A percentile compares a stretch with the other conserved stretches of the same genome.
Evolutionary conservation across 2,329 filamentous ascomycete genomes (phyloP).

Genomic region (Cadophora gregata): DNA sequence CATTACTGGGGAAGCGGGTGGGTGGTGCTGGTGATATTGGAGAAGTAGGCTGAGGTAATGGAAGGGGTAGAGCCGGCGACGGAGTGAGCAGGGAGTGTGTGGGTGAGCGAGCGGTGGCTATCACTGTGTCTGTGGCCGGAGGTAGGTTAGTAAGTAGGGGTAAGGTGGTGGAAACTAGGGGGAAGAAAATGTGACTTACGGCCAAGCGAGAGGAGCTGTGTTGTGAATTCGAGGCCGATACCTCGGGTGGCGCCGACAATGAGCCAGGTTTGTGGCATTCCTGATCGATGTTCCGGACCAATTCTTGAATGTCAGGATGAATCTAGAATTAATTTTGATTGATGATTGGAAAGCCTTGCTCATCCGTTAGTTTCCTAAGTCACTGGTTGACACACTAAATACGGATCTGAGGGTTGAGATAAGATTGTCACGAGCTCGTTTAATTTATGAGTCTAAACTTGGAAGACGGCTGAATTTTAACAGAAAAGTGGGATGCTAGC

Average conservation of each 20-base stretch:
- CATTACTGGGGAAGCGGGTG: slow-evolving; percentile 18
- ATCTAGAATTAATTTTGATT: too few relatives aligned
- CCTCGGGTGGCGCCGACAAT: slow-evolving; percentile 54
- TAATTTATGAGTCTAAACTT: neutral
- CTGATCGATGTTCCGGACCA: too few relatives aligned
- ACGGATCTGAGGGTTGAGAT: too few relatives aligned
- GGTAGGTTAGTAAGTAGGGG: neutral
- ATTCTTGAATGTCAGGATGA: too few relatives aligned
- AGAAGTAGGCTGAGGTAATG: neutral
- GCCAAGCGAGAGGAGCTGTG: slow-evolving; percentile 48
- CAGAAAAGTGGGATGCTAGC: slow-evolving; percentile 14
- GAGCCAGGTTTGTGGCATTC: slow-evolving; percentile 48
- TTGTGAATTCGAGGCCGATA: slow-evolving; percentile 51
- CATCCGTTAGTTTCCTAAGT: too few relatives aligned
- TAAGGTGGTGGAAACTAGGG: neutral
- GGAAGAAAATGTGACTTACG: slow-evolving; percentile 19
- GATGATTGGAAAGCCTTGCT: too few relatives aligned
- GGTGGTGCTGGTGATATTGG: too few relatives aligned
- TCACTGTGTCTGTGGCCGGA: slow-evolving; percentile 44
- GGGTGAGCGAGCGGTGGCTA: slow-evolving; percentile 52
- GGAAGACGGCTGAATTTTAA: neutral
- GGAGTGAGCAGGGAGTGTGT: slow-evolving; percentile 42
- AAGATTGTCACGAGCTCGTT: too few relatives aligned
- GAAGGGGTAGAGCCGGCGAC: neutral
- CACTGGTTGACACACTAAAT: too few relatives aligned